phyloP scores from a whole-genome alignment of 345 rosid genomes.

The Sapria himalayana region DNA sequence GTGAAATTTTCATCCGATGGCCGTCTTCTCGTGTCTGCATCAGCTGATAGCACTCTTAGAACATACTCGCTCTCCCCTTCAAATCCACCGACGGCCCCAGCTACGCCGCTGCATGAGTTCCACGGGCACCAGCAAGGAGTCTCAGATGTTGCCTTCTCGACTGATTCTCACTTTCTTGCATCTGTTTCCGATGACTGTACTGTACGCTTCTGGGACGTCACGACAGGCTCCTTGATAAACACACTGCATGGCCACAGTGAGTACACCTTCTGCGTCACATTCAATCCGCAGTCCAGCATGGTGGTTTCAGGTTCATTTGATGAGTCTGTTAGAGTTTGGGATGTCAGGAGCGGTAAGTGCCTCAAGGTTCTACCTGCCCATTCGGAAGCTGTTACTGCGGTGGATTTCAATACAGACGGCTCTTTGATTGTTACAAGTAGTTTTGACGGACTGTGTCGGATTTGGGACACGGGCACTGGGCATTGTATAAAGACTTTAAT shows the following conservation, averaged over 20 bases:
- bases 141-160: constrained; percentile 80
- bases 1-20: constrained; percentile 84
- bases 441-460: constrained; percentile 73
- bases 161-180: constrained; percentile 64
- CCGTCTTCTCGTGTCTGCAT: constrained; percentile 61
- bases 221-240: constrained; percentile 37
- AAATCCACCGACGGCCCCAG: constrained; percentile 13
- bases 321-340: constrained; percentile 91
- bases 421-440: constrained; percentile 73
- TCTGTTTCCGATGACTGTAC: constrained; percentile 92
- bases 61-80: constrained; percentile 36
- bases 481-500: constrained; percentile 73
- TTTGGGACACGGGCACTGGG: constrained; percentile 83
- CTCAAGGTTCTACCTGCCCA: constrained; percentile 84
- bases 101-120: constrained; percentile 29
- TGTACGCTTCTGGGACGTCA: constrained; percentile 79
- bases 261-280: constrained; percentile 58
- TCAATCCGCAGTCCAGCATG: constrained; percentile 76
- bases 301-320: constrained; percentile 86
- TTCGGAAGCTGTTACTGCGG: constrained; percentile 82
- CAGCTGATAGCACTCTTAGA: constrained; percentile 67
- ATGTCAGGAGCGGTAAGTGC: constrained; percentile 67
- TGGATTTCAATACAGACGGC: constrained; percentile 72
- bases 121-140: constrained; percentile 60
- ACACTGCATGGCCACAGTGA: constrained; percentile 72